Base-by-base conservation (phyloP, 2,329 filamentous ascomycete genomes). In the Monilinia laxa region DNA sequence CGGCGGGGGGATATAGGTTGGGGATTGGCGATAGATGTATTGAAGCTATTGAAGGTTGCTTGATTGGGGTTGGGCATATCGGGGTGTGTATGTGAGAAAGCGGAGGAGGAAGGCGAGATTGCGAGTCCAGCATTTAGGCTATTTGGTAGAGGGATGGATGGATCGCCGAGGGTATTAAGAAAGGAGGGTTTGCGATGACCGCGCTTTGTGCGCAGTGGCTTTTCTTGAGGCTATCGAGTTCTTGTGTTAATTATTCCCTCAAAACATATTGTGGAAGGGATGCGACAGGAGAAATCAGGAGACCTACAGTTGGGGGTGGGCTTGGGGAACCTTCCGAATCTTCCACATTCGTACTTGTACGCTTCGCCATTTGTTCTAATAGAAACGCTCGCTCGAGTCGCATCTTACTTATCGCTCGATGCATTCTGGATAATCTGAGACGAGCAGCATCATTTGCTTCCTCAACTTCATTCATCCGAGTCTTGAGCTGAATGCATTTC, bases 401-500 rank as follows among this genome's bases (percentile, higher is more conserved):
- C 83, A 96, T 87, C 80, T 98, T 97, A 78, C 96, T 90, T 72
- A 97, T 90, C 75, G 92, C 90, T 70, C 93, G 88, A 78, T 91
- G 89, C 69, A 96, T 86, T 58, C 93, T 90, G 52, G 85, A 83
- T 70, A 97, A 90, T 62, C 92, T 90, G 64, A 92, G 82, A 64
- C 92, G 87, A 57, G 92, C 90, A 67, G 90, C 86, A 74, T 97
- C 93, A 78, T 97, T 97, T 75, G 92, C 90, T 68, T 92, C 88
- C 77, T 98, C 93, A 73, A 98, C 92, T 77, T 97, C 93, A 77
- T 89, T 90, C 70, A 95, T 91, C 69, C 95, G 90, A 74, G 92
- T 90, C 80, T 96, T 96, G 28, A 99, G 86, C 74, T 96, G 91
- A 76, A 97, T 92, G 79, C 94, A 98, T 86, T 99, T 98, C 71